These are phyloP conservation scores for Trametes versicolor DNA, from an alignment of 1,284 basidiomycete species.

Conservation along the genomic window DNA sequence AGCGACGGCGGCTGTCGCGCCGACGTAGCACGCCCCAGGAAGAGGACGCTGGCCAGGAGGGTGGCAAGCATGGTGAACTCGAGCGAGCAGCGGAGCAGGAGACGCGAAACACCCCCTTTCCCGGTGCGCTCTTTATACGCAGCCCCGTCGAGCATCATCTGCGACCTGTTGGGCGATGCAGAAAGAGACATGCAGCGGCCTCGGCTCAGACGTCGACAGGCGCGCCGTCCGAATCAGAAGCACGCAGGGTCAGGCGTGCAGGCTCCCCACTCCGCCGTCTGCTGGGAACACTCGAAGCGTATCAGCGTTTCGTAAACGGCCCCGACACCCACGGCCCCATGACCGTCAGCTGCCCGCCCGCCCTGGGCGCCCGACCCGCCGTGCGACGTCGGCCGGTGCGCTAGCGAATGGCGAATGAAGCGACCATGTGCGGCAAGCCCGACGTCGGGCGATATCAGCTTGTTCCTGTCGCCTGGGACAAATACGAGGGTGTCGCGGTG, in stretches of 20 bases:
- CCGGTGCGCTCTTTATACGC: conserved; percentile 2
- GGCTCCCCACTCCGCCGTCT: background rate
- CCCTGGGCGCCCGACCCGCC: background rate
- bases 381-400: background rate
- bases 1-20: conserved; percentile 13
- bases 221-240: conserved; percentile 17
- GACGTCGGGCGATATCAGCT: background rate
- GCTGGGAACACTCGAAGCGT: background rate
- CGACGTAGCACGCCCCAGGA: conserved; percentile 10
- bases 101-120: conserved; percentile 11
- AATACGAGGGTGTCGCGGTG: background rate
- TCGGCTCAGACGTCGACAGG: background rate
- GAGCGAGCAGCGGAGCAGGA: conserved; percentile 19
- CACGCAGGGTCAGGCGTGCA: background rate
- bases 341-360: conserved; percentile 3
- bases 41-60: conserved; percentile 23
- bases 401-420: background rate
- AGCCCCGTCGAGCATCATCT: background rate
- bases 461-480: background rate
- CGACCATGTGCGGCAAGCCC: background rate
- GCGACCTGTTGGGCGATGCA: background rate
- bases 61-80: conserved; percentile 29
- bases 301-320: background rate
- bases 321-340: conserved; percentile 1
- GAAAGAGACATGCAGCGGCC: background rate